These are phyloP conservation scores for Suillus paluster DNA, from an alignment of 768 basidiomycete genomes.

Conservation along the genomic window DNA sequence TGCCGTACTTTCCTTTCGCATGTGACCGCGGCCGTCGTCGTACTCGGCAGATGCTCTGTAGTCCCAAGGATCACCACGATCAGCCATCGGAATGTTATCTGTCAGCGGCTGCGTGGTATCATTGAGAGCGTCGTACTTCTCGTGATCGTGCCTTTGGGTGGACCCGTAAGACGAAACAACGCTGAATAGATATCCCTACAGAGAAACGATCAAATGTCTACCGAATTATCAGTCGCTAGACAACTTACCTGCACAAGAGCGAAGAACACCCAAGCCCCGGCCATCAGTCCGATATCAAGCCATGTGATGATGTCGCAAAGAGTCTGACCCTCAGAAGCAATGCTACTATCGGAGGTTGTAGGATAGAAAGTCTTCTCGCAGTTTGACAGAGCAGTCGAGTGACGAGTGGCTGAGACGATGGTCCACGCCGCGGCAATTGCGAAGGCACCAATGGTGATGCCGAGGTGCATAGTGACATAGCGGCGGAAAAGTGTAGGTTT, in stretches of 20 bases:
- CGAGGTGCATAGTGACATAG: slow-evolving; percentile 69
- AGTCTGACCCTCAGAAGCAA: slow-evolving; percentile 58
- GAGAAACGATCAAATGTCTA: slow-evolving; percentile 6
- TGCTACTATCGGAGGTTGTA: slow-evolving; percentile 33
- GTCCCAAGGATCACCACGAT: slow-evolving; percentile 75
- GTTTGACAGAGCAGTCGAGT: slow-evolving; percentile 66
- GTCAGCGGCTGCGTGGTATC: slow-evolving; percentile 57
- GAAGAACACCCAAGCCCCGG: slow-evolving; percentile 81
- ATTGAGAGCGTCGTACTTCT: slow-evolving; percentile 76
- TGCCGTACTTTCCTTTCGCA: slow-evolving; percentile 60
- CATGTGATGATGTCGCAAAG: slow-evolving; percentile 92
- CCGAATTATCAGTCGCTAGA: neutral
- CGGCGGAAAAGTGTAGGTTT: slow-evolving; percentile 64
- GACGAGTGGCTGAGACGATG: slow-evolving; percentile 77
- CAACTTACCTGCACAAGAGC: slow-evolving; percentile 76
- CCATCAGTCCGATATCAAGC: slow-evolving; percentile 93
- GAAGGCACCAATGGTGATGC: slow-evolving; percentile 64
- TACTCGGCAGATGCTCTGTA: slow-evolving; percentile 52
- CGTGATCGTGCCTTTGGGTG: slow-evolving; percentile 79
- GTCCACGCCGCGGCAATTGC: slow-evolving; percentile 82
- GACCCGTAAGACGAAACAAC: slow-evolving; percentile 67
- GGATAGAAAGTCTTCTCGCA: slow-evolving; percentile 69
- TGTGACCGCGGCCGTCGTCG: slow-evolving; percentile 46
- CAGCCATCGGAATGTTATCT: slow-evolving; percentile 65
- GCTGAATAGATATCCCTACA: slow-evolving; percentile 52